Base-by-base conservation (phyloP, 2,329 filamentous ascomycete genomes). In the Hypoxylon sp. region DNA sequence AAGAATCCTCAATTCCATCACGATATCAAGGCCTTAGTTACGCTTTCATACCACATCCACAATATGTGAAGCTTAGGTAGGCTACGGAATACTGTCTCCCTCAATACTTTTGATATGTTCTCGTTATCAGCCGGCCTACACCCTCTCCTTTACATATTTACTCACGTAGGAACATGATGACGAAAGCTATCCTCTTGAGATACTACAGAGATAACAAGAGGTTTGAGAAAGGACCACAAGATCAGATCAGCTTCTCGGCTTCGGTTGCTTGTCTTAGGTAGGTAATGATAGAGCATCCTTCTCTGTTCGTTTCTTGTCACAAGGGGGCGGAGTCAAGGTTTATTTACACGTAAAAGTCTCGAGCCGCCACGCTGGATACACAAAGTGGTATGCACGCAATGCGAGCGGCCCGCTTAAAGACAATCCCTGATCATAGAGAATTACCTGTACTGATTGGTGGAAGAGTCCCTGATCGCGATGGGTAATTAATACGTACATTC, bases 281-380 rank as follows among this genome's bases (percentile, higher is more conserved):
- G 5, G 5, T 32, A 26, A 26, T 57, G 46, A 50, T 57, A 32
- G 44, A 58, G 13, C 53, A 60, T 49, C 46, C 39, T 50, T 62
- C 58, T 56, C 50, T 44, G 57, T 50, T 60, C 34, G 58, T 56
- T 56, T 52, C 56, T 56, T 53, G 37, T 46, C 52, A 62, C 47
- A 46, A 58, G 48, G 47, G 30, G 50, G 26, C 43, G 47, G 41
- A 54, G 32, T 37, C 54, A 59, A 51, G 48, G 44, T 57, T 26
- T 52, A 32, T 41, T 39, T 56, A 30, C 37, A 19, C n/a, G 17
- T 41, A 20, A 50, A 41, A 37, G 56, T 47, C 49, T 59, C 59
- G 56, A 64, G 53, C 65, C 59, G 63, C 59, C 56, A 44, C 8
- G 65, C 57, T 66, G 60, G 63, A 59, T 61, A 66, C 43, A 63